These are phyloP conservation scores for Olyra latifolia DNA, from an alignment of 176 grass and related monocot genomes.

Conservation along the genomic window DNA sequence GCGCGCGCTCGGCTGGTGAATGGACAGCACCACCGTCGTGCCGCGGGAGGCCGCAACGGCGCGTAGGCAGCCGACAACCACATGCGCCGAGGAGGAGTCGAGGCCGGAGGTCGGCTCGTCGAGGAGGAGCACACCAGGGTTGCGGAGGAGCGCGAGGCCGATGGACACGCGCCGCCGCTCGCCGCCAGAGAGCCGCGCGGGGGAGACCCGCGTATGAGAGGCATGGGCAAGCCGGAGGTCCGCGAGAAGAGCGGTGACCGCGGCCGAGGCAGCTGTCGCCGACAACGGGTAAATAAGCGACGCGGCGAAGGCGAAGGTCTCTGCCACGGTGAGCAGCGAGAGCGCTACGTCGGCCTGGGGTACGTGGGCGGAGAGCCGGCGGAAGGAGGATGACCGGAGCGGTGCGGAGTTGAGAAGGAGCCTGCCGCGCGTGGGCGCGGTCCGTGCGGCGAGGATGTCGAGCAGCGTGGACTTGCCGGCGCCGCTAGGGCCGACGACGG, in stretches of 20 bases:
- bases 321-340: conserved; percentile 76
- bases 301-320: conserved; percentile 87
- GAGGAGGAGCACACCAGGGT: conserved; percentile 76
- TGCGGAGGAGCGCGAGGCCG: conserved; percentile 67
- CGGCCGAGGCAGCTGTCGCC: background rate
- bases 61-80: conserved; percentile 71
- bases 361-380: conserved; percentile 76
- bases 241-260: conserved; percentile 44
- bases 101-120: conserved; percentile 92
- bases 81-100: conserved; percentile 79
- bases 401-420: conserved; percentile 70
- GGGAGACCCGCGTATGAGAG: conserved; percentile 64
- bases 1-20: conserved; percentile 91
- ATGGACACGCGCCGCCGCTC: conserved; percentile 91
- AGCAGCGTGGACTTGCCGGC: conserved; percentile 92
- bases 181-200: conserved; percentile 65
- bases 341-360: conserved; percentile 73
- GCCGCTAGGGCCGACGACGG: conserved; percentile 86
- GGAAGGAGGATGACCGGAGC: conserved; percentile 59
- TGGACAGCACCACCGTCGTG: conserved; percentile 79
- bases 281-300: conserved; percentile 48
- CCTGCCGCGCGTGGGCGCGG: conserved; percentile 54
- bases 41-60: conserved; percentile 49
- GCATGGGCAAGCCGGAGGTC: conserved; percentile 72
- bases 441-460: conserved; percentile 82